A percentile compares a stretch with the other conserved stretches of the same genome.
Conservation (phyloP, 1,284 basidiomycete species). For the Ganoderma sp. region DNA sequence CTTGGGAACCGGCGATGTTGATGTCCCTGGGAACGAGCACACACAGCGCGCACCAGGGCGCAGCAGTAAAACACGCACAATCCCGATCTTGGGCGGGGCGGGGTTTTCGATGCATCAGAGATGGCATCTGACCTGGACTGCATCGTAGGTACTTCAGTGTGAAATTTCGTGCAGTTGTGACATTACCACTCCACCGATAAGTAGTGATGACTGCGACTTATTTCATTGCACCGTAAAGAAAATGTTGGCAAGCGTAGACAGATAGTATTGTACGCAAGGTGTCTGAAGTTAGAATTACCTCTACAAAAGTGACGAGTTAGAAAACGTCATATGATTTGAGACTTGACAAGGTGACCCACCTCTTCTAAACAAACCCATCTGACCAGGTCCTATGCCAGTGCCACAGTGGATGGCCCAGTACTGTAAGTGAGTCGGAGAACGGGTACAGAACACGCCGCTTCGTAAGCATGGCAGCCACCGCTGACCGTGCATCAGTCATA, state of each 20-base stretch:
- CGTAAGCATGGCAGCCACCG: not conserved
- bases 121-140: conserved; percentile 7
- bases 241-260: not conserved
- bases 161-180: not conserved
- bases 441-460: no score
- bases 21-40: conserved; percentile 15
- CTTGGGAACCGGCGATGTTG: not conserved
- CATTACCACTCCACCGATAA: not conserved
- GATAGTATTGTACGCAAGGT: not conserved
- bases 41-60: not conserved
- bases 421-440: no score
- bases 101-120: not conserved
- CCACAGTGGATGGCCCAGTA: no score
- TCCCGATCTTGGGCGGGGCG: not conserved
- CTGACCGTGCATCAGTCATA: not conserved
- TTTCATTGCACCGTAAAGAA: not conserved
- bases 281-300: not conserved
- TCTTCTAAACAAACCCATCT: not conserved
- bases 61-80: not conserved
- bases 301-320: not conserved
- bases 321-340: not conserved
- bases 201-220: not conserved
- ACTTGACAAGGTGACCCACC: not conserved
- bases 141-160: not conserved
- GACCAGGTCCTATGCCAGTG: not conserved